Percentiles rank a stretch among this genome's conserved stretches.
phyloP scores from a whole-genome alignment of 2,329 filamentous ascomycete species.

The Colletotrichum sp. region DNA sequence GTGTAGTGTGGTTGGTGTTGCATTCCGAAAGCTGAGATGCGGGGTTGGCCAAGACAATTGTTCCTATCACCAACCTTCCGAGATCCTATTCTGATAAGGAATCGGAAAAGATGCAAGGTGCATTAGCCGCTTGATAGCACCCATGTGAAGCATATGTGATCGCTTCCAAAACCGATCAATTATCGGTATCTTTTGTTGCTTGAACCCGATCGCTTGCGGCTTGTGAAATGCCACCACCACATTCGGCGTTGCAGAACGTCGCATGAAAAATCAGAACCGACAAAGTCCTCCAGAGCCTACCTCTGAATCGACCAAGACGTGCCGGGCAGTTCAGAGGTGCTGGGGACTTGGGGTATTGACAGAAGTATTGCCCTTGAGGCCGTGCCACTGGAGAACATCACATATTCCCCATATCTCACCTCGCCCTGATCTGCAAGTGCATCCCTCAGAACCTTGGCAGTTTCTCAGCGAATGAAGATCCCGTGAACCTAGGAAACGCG shows the following conservation, averaged over 20 bases:
- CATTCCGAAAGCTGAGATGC: background rate
- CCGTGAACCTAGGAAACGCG: background rate
- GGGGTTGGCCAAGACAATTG: background rate
- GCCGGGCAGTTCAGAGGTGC: background rate
- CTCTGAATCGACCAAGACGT: background rate
- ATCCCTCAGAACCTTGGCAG: background rate
- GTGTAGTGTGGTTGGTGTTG: background rate
- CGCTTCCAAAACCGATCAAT: background rate
- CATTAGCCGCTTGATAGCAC: background rate
- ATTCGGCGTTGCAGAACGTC: background rate
- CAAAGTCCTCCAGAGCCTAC: background rate
- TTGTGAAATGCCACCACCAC: background rate
- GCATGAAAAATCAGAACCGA: background rate
- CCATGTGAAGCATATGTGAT: background rate
- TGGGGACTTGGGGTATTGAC: background rate
- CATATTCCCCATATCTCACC: background rate
- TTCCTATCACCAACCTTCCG: background rate
- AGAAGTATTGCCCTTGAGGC: background rate
- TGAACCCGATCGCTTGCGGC: background rate
- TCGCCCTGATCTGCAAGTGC: background rate
- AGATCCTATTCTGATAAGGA: background rate
- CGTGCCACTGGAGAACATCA: background rate
- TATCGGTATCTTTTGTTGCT: background rate
- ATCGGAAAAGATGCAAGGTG: background rate
- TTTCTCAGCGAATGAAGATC: background rate